Base-by-base conservation (phyloP, 345 rosid genomes). In the Gossypium stocksii region DNA sequence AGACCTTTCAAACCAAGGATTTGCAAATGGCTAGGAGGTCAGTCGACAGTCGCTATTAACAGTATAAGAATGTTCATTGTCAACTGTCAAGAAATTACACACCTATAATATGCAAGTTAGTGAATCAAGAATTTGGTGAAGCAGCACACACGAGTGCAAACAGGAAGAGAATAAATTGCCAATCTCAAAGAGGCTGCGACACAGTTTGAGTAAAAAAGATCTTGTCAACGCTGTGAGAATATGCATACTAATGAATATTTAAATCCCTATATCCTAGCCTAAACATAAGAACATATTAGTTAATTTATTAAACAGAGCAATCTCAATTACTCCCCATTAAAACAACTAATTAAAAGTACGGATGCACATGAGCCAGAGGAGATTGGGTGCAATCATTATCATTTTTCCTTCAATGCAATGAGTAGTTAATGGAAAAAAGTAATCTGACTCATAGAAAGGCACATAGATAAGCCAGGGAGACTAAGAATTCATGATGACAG, bases 51-150 rank as follows among this genome's bases (percentile, higher is more conserved):
- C 49, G 49, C 51, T 34, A 60, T 61, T 61, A 45, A 27, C 69
- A 29, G 46, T 73, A 25, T 73, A 29, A 6, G 69, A 73, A 48
- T 73, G 29, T 27, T 73, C 13, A 17, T 27, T 49, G 76, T 48
- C 68, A 73, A 46, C 14, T 29, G 51, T 48, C 59, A 73, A 60
- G 44, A 61, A 73, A 73, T 45, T 61, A 61, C 68, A 22, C 66
- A 62, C 23, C 70, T 29, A 62, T 6, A 48, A 48, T 38, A 19
- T 71, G 64, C 64, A 71, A 54, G 64, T 56, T 59, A 60, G 11
- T 38, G 34, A 56, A 54, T 56, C 41, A 54, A n/a, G 74, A 71
- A 73, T 51, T 23, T 23, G 49, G 46, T 23, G 45, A 62, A 29
- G 60, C n/a, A 48, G 46, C 12, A 60, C 48, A 27, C 19, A 73